These are phyloP conservation scores for Fusarium sterilihyphosum DNA, from an alignment of 2,329 filamentous ascomycete genomes.

Conservation along the genomic window DNA sequence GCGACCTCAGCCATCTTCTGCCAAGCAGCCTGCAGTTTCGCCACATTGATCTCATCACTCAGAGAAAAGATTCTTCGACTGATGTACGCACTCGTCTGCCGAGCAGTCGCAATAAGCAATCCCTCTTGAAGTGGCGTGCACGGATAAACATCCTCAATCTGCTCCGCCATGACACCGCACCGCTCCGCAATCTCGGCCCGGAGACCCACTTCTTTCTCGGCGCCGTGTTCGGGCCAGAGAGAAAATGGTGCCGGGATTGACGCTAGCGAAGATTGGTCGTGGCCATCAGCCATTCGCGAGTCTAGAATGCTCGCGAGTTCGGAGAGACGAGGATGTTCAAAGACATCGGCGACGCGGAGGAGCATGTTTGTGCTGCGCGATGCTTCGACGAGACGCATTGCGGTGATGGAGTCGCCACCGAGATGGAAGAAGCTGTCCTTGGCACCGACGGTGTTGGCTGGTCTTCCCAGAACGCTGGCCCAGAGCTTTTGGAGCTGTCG, in stretches of 20 bases:
- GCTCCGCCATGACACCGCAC: background rate
- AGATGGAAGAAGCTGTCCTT: background rate
- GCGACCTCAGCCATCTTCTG: background rate
- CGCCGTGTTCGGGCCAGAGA: background rate
- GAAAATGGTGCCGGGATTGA: background rate
- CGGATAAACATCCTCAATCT: slow-evolving; percentile 2
- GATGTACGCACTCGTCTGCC: background rate
- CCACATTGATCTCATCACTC: background rate
- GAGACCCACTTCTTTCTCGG: background rate
- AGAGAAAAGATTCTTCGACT: background rate
- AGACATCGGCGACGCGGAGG: background rate
- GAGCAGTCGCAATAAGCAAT: background rate
- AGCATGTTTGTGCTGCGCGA: background rate
- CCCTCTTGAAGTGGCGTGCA: background rate
- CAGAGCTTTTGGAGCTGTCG: background rate
- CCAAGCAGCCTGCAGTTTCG: background rate
- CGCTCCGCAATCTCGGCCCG: background rate
- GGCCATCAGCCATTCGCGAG: rapidly evolving
- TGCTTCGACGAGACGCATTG: background rate
- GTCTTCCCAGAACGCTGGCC: background rate
- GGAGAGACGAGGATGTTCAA: background rate
- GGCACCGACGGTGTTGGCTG: background rate
- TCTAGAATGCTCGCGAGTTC: background rate
- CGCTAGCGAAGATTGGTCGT: background rate
- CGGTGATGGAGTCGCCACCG: background rate